Conservation (phyloP, 306 rosid genomes). For the Begonia peltatifolia region DNA sequence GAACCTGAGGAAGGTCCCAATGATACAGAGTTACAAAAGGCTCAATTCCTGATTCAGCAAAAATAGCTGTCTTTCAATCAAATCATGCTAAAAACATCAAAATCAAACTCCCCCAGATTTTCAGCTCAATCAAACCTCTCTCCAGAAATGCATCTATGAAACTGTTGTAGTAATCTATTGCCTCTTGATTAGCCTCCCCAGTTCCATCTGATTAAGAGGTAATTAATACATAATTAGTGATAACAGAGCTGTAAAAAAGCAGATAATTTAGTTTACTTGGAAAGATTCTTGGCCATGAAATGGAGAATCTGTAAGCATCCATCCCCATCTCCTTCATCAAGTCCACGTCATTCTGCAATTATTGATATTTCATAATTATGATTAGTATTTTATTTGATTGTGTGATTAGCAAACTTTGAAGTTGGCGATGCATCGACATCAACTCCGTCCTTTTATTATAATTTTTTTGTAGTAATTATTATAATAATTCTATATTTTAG, state of each 20-base stretch:
- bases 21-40: constrained; percentile 79
- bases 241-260: not conserved
- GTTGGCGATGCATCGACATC: constrained; percentile 19
- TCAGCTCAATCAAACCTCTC: constrained; percentile 37
- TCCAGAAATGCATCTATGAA: constrained; percentile 68
- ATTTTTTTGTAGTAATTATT: not conserved
- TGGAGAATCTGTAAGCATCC: constrained; percentile 89
- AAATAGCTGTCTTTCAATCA: not conserved
- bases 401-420: not conserved
- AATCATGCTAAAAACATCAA: not conserved
- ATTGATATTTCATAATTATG: not conserved
- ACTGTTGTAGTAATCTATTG: constrained; percentile 60
- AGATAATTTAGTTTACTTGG: constrained; percentile 51
- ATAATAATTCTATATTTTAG: too few relatives aligned
- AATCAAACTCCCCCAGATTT: constrained; percentile 9
- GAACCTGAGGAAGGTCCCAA: constrained; percentile 89
- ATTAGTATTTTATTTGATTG: not conserved
- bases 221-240: constrained; percentile 2
- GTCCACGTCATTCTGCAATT: constrained; percentile 59
- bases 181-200: constrained; percentile 65
- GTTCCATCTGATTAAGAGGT: constrained; percentile 49
- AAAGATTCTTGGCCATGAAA: constrained; percentile 90
- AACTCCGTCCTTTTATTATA: not conserved
- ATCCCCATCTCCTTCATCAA: constrained; percentile 89
- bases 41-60: constrained; percentile 52